Conservation (phyloP, 83 land plant genomes). For the Picea engelmannii region DNA sequence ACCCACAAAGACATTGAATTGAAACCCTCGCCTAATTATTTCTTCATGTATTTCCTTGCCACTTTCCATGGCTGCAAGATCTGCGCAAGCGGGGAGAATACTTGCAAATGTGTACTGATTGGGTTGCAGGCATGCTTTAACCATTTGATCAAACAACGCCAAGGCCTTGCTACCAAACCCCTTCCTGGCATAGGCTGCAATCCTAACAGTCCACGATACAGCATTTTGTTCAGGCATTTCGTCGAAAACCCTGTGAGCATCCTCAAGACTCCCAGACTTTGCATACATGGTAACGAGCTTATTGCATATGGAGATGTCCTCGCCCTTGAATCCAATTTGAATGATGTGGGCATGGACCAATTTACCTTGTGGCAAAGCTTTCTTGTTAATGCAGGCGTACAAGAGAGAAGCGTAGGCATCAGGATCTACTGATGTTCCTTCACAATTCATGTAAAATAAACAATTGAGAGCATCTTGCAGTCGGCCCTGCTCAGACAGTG, state of each 20-base stretch:
- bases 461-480: background rate
- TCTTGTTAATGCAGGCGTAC: background rate
- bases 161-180: conserved; percentile 20
- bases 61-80: background rate
- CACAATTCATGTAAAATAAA: background rate
- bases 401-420: background rate
- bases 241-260: conserved; percentile 20
- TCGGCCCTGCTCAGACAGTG: background rate
- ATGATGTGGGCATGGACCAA: conserved; percentile 16
- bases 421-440: background rate
- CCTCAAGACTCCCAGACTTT: conserved; percentile 4
- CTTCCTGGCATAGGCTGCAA: conserved; percentile 31
- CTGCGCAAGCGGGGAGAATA: conserved; percentile 20
- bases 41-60: conserved; percentile 34
- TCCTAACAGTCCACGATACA: conserved; percentile 54
- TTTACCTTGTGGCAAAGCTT: background rate
- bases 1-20: conserved; percentile 29
- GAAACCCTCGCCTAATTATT: conserved; percentile 19
- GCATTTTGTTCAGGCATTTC: conserved; percentile 16
- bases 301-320: conserved; percentile 11
- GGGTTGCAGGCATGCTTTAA: conserved; percentile 18
- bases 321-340: conserved; percentile 13
- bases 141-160: conserved; percentile 25
- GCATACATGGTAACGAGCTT: conserved; percentile 24
- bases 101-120: conserved; percentile 47